Evolutionary conservation across 2,329 filamentous ascomycete genomes (phyloP).

Genomic region (Fusarium clavum): DNA sequence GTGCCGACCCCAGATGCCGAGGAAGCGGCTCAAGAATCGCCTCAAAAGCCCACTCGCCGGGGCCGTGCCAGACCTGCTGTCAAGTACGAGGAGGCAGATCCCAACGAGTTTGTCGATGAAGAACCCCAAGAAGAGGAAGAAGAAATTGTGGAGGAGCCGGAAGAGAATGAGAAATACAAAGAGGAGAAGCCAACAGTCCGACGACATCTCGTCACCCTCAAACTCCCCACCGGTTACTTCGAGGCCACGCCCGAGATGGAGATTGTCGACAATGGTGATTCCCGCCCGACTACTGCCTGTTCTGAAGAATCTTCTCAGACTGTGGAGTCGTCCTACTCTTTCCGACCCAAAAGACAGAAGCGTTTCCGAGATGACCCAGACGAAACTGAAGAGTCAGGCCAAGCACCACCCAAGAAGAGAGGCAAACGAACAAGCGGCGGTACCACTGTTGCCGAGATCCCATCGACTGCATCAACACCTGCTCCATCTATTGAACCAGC

Average conservation of each 20-base stretch:
- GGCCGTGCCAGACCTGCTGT: conserved; percentile 43
- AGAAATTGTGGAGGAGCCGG: conserved; percentile 6
- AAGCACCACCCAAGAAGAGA: conserved; percentile 55
- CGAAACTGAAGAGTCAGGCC: conserved; percentile 52
- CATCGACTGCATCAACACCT: conserved; percentile 35
- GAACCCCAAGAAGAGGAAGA: conserved; percentile 44
- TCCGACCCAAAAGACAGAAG: conserved; percentile 66
- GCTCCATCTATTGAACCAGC: conserved; percentile 37
- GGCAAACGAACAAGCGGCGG: conserved; percentile 46
- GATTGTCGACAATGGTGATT: conserved; percentile 58
- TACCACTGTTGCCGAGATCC: conserved; percentile 24
- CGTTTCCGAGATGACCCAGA: conserved; percentile 64
- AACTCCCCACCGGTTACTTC: conserved; percentile 57
- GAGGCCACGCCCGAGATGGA: conserved; percentile 53
- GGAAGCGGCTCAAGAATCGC: conserved; percentile 35
- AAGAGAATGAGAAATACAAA: conserved; percentile 41
- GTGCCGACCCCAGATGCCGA: conserved; percentile 35
- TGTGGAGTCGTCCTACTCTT: conserved; percentile 63
- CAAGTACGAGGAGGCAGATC: conserved; percentile 47
- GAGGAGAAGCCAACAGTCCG: conserved; percentile 46
- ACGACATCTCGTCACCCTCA: conserved; percentile 52
- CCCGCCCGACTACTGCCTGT: conserved; percentile 64
- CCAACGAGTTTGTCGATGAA: conserved; percentile 47
- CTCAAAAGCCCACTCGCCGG: conserved; percentile 43
- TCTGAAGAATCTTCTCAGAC: conserved; percentile 64